A percentile compares a stretch with the other conserved stretches of the same genome.
phyloP scores from a whole-genome alignment of 2,329 filamentous ascomycete species.

The Lanzia echinophila region DNA sequence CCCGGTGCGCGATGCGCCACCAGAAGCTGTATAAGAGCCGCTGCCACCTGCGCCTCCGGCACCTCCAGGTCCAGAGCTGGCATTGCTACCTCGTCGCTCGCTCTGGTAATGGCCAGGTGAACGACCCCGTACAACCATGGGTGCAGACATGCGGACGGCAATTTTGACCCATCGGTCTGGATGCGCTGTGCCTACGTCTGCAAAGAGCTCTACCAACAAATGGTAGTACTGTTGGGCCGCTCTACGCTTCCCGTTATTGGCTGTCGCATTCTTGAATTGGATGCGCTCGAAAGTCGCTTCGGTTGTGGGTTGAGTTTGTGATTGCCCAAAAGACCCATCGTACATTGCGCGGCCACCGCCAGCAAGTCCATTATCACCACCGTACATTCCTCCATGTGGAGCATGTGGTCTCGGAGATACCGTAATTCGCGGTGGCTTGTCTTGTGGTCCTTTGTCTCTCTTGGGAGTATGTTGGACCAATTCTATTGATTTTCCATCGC shows the following conservation, averaged over 20 bases:
- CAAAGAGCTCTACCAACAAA: slow-evolving; percentile 60
- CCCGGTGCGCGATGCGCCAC: slow-evolving; percentile 18
- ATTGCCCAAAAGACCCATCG: slow-evolving; percentile 20
- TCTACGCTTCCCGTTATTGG: slow-evolving; percentile 67
- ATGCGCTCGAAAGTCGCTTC: slow-evolving; percentile 58
- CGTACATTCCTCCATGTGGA: slow-evolving; percentile 21
- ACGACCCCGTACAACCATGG: slow-evolving; percentile 60
- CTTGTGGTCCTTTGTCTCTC: slow-evolving; percentile 62
- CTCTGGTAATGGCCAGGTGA: slow-evolving; percentile 58
- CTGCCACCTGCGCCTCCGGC: slow-evolving; percentile 23
- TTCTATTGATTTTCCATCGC: slow-evolving; percentile 57
- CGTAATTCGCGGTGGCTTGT: slow-evolving; percentile 47
- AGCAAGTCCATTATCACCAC: slow-evolving; percentile 15
- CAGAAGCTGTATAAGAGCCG: slow-evolving; percentile 25
- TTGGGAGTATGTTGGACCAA: slow-evolving; percentile 73
- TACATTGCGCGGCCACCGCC: slow-evolving; percentile 17
- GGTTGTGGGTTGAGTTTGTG: slow-evolving; percentile 23
- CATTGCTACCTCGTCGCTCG: slow-evolving; percentile 42
- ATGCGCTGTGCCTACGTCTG: slow-evolving; percentile 40
- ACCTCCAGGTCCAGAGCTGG: slow-evolving; percentile 50
- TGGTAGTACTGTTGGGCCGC: slow-evolving; percentile 70
- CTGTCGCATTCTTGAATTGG: slow-evolving; percentile 69
- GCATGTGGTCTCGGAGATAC: slow-evolving; percentile 27
- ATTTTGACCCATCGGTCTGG: slow-evolving; percentile 48
- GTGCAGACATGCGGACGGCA: slow-evolving; percentile 51